Base-by-base conservation (phyloP, 2,329 filamentous ascomycete species). In the Fusarium agapanthi region DNA sequence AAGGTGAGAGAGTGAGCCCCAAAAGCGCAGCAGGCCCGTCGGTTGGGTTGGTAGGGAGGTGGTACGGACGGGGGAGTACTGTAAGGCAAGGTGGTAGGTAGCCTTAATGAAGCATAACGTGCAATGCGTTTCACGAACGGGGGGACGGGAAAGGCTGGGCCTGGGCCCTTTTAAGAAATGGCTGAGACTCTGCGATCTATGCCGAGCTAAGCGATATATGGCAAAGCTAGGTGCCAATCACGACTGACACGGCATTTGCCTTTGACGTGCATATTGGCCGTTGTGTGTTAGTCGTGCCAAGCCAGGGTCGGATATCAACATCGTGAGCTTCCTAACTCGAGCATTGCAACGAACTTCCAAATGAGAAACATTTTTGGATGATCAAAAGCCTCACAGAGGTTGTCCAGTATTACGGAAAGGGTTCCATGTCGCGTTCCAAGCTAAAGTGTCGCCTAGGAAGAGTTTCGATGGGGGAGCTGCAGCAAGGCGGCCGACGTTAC, bases 151-250 rank as follows among this genome's bases (percentile, higher is more conserved):
- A 72, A 63, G 65, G 70, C 59, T 72, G 65, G 70, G 61, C 65
- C 65, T 69, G 61, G 70, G 69, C 61, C 65, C 47, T 72, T 72
- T 72, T 73, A 72, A 73, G 69, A 65, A 65, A 67, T 54, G 55
- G 60, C 41, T 61, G 63, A 54, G 58, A 44, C 38, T 65, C 56
- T 44, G 37, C 20, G 44, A 58, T 47, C 26, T 47, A 41, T 40
- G 26, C 16, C 8, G 18, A 53, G 53, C 70, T 72, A 72, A 61
- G 51, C 47, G 44, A 13, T 37, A 70, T 72, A 3, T 13, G 51
- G 70, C 50, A 72, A 73, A 32, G 47, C 30, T 34, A 11, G 47
- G 70, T 72, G 70, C 26, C 45, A 73, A 67, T 65, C 37, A 24
- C 38, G 32, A 35, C 41, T 62, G 57, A 20, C 51, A 69, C 65